Percentiles rank a stretch among this genome's conserved stretches.
These are phyloP conservation scores for Gypsophila paniculata DNA, from an alignment of 179 eudicot species.

Conservation along the genomic window DNA sequence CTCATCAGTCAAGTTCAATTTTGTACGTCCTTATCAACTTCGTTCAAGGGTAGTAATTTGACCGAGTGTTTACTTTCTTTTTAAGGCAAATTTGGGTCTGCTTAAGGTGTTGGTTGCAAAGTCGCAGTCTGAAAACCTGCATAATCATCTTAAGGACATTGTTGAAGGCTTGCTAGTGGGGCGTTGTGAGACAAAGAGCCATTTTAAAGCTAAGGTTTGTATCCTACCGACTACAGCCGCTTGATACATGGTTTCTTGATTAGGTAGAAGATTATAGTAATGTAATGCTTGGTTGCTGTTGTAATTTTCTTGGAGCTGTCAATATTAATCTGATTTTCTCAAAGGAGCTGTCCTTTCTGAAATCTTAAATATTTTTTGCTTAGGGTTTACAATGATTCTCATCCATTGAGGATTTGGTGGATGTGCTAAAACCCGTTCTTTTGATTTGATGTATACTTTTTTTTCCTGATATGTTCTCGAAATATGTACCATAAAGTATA, in stretches of 20 bases:
- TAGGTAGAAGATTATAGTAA: not conserved
- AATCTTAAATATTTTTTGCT: not conserved
- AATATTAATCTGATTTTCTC: not conserved
- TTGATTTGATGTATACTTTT: too few species aligned
- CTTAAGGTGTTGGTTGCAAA: conserved; percentile 91
- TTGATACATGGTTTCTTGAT: not conserved
- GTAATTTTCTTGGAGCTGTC: not conserved
- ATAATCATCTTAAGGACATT: conserved; percentile 55
- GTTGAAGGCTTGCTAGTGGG: conserved; percentile 75
- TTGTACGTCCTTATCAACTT: not conserved
- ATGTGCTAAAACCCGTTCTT: not conserved
- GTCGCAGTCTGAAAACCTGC: conserved; percentile 69
- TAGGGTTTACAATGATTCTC: not conserved
- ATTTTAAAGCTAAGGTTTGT: conserved; percentile 89
- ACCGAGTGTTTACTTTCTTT: conserved; percentile 16
- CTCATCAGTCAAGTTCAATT: not conserved
- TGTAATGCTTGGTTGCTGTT: not conserved
- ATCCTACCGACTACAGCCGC: conserved; percentile 12
- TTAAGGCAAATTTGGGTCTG: conserved; percentile 92
- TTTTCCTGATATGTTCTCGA: too few species aligned
- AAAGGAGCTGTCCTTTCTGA: not conserved
- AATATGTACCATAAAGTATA: not conserved
- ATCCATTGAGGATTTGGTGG: not conserved
- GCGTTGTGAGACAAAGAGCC: conserved; percentile 75
- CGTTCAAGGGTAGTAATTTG: not conserved